Evolutionary conservation across 1,284 basidiomycete species (phyloP), one percentile per base, ranked within the genome.

Genomic region (Heliocybe sulcata): DNA sequence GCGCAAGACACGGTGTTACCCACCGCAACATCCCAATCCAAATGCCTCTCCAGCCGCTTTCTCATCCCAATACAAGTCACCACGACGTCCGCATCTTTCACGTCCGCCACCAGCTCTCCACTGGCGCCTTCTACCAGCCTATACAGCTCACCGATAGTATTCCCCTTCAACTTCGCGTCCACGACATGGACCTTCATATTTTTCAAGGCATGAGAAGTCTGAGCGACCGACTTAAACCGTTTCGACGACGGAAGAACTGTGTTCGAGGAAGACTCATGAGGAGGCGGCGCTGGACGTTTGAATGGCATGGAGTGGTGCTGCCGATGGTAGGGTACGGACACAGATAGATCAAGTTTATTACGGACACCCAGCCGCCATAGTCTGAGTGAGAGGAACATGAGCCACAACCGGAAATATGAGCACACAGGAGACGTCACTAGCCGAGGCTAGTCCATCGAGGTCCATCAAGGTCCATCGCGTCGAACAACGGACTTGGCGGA

Each of bases 31-130:
- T 74, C 68, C 83, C 83, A 85, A 35, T 75, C 64, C 11, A 90
- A 55, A 64, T 90, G 86, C 53, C 88, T 73, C 66, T 88, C 82
- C 1, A 91, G 69, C 3, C 89, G 77, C 57, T 77, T 76, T 57
- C 75, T 74, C 80, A 88, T 89, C 31, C 67, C 74, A 26, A 90
- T 72, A 16, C 72, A 76, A 3, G 88, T 88, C 53, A 91, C 64
- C 42, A 91, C 69, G 27, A 90, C 71, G 53, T 89, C 78, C 1
- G 86, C 83, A 9, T 80, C 73, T n/a, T 74, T 65, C 1, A 69
- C 60, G 50, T 74, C 63, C 10, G 60, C 58, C 54, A 74, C 75
- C 14, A 82, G 62, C 52, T 73, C 64, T 19, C 65, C 68, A 12
- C 64, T 64, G 52, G 70, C 66, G 11, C 59, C 63, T 57, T 85